Evolutionary conservation across 768 basidiomycete species (phyloP).

Genomic region (Multifurca ochricompacta): DNA sequence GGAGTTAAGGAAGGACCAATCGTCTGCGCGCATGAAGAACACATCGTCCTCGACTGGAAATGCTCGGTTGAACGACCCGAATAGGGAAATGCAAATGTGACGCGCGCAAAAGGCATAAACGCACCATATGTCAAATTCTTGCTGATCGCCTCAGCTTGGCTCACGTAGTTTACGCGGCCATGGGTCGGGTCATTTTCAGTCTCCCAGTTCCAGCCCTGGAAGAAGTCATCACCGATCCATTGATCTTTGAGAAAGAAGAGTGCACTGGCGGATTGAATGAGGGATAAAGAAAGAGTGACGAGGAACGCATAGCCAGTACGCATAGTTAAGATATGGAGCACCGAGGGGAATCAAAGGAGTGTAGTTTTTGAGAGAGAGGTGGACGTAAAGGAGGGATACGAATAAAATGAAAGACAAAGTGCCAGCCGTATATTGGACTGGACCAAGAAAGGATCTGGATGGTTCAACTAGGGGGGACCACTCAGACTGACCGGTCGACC

Average conservation of each 20-base stretch:
- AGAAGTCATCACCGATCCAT: slow-evolving; percentile 36
- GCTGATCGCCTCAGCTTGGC: slow-evolving; percentile 33
- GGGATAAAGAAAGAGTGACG: slow-evolving; percentile 4
- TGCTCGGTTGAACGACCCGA: neutral
- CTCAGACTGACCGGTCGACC: neutral
- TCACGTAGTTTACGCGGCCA: slow-evolving; percentile 55
- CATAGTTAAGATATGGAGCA: slow-evolving; percentile 25
- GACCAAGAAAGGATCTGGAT: neutral
- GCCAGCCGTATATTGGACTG: slow-evolving; percentile 7
- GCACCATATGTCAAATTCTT: slow-evolving; percentile 42
- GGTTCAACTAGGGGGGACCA: neutral
- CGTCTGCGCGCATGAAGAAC: slow-evolving; percentile 55
- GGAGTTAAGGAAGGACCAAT: slow-evolving; percentile 30
- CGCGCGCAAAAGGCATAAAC: slow-evolving; percentile 14
- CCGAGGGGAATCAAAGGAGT: slow-evolving; percentile 19
- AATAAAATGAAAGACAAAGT: slow-evolving; percentile 20
- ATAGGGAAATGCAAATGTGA: neutral
- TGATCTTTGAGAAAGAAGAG: slow-evolving; percentile 11
- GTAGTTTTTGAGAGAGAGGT: slow-evolving; percentile 18
- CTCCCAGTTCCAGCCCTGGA: slow-evolving; percentile 42
- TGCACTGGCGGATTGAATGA: slow-evolving; percentile 5
- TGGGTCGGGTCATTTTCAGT: slow-evolving; percentile 53
- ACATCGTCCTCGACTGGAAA: slow-evolving; percentile 31
- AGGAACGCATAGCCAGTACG: slow-evolving; percentile 27
- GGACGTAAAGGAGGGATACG: slow-evolving; percentile 24